Conservation (phyloP, 2,329 filamentous ascomycete species). For the Gaeumannomyces tritici region DNA sequence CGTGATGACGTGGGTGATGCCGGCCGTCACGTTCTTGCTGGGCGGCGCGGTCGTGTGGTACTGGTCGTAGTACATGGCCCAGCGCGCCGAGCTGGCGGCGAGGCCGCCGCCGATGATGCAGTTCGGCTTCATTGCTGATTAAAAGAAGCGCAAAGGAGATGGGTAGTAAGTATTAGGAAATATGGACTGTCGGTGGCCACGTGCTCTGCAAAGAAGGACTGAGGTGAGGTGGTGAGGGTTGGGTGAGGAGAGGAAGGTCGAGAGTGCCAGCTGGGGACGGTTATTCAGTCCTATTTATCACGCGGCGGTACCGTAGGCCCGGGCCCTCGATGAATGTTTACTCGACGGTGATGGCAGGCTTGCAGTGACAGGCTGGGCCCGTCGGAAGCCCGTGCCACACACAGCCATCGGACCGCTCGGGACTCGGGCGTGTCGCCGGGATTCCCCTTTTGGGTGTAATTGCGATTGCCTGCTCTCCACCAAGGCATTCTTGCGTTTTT, state of each 20-base stretch:
- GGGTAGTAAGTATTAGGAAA: neutral
- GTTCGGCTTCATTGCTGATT: neutral
- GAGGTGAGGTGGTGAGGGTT: slow-evolving; percentile 1
- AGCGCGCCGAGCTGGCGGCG: slow-evolving; percentile 1
- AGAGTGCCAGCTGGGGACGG: neutral
- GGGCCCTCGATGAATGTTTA: neutral
- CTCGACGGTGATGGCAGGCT: neutral
- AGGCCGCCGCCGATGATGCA: neutral
- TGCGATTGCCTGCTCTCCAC: neutral
- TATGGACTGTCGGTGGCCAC: neutral
- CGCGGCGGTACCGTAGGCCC: neutral
- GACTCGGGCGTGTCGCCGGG: neutral
- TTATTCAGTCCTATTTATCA: neutral
- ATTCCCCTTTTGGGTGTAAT: neutral
- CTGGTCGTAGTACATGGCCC: slow-evolving; percentile 8
- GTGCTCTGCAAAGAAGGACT: neutral
- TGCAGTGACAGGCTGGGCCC: too few relatives aligned
- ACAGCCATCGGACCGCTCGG: neutral
- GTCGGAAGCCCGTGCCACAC: neutral
- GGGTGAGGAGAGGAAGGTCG: neutral
- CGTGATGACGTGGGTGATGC: slow-evolving; percentile 44
- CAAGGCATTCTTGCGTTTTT: neutral
- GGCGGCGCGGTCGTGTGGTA: slow-evolving; percentile 6
- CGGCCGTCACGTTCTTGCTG: slow-evolving; percentile 7
- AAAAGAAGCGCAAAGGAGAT: neutral